A percentile compares a stretch with the other conserved stretches of the same genome.
These are phyloP conservation scores for Septoria petroselini DNA, from an alignment of 2,329 filamentous ascomycete genomes.

Conservation along the genomic window DNA sequence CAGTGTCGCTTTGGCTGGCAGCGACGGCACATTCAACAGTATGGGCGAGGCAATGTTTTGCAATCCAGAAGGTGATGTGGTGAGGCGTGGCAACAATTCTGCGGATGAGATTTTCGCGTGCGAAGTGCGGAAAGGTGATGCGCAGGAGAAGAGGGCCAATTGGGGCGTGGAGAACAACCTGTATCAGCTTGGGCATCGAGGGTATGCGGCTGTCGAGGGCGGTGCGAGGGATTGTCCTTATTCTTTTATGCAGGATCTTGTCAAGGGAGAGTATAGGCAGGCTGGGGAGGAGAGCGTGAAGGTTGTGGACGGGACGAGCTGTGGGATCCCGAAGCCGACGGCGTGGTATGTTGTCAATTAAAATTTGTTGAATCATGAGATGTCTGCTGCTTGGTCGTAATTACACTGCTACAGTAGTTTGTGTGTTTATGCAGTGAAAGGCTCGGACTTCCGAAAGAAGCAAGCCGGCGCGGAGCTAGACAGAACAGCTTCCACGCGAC, in stretches of 20 bases:
- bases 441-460: slow-evolving; percentile 33
- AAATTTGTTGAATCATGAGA: too few species aligned
- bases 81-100: slow-evolving; percentile 23
- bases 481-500: slow-evolving; percentile 60
- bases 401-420: too few species aligned
- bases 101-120: slow-evolving; percentile 32
- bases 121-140: slow-evolving; percentile 30
- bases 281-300: slow-evolving; percentile 27
- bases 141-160: slow-evolving; percentile 22
- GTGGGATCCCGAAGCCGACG: slow-evolving; percentile 26
- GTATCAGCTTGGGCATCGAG: slow-evolving; percentile 31
- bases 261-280: slow-evolving; percentile 27
- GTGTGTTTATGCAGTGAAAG: too few species aligned
- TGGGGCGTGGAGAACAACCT: slow-evolving; percentile 34
- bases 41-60: slow-evolving; percentile 33
- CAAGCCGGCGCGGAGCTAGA: slow-evolving; percentile 76
- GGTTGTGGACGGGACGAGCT: slow-evolving; percentile 28
- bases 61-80: slow-evolving; percentile 28
- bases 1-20: slow-evolving; percentile 31
- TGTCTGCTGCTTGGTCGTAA: not conserved
- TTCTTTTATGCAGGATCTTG: slow-evolving; percentile 30
- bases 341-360: slow-evolving; percentile 21
- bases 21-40: slow-evolving; percentile 30
- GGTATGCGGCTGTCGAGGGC: slow-evolving; percentile 29
- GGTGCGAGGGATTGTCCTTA: slow-evolving; percentile 32